Conservation (phyloP, 768 basidiomycete species). For the Pholiota conissans region DNA sequence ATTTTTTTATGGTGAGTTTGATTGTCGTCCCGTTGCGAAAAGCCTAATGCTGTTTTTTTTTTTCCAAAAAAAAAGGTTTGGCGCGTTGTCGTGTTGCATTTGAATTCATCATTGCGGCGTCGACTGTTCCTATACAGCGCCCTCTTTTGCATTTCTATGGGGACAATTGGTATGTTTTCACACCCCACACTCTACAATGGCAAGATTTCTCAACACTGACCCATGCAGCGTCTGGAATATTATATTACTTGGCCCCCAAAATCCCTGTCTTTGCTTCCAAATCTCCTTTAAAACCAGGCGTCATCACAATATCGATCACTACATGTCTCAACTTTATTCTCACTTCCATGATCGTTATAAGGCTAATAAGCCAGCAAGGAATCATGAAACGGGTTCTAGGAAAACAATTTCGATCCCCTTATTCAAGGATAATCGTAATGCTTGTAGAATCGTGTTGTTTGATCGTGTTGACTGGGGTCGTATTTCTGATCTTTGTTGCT, state of each 20-base stretch:
- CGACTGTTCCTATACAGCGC: not conserved
- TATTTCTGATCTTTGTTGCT: not conserved
- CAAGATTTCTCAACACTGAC: no score
- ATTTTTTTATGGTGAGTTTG: not conserved
- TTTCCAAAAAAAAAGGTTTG: no score
- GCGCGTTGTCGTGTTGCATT: not conserved
- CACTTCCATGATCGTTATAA: not conserved
- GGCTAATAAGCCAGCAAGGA: constrained; percentile 1
- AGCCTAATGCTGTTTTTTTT: no score
- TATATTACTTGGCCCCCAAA: not conserved
- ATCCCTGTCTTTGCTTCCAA: not conserved
- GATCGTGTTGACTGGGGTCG: constrained; percentile 6
- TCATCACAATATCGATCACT: not conserved
- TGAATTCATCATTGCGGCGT: not conserved
- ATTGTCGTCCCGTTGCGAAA: no score
- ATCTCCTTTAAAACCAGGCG: not conserved
- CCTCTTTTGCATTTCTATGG: not conserved
- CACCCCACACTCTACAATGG: no score
- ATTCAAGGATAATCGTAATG: constrained; percentile 1
- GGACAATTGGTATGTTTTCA: not conserved
- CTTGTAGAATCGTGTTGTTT: constrained; percentile 8
- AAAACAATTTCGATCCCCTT: not conserved
- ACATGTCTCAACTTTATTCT: not conserved
- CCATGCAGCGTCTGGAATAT: not conserved
- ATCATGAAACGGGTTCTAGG: not conserved